phyloP scores from a whole-genome alignment of 1,284 basidiomycete species.

The Rhodotorula glutinis region DNA sequence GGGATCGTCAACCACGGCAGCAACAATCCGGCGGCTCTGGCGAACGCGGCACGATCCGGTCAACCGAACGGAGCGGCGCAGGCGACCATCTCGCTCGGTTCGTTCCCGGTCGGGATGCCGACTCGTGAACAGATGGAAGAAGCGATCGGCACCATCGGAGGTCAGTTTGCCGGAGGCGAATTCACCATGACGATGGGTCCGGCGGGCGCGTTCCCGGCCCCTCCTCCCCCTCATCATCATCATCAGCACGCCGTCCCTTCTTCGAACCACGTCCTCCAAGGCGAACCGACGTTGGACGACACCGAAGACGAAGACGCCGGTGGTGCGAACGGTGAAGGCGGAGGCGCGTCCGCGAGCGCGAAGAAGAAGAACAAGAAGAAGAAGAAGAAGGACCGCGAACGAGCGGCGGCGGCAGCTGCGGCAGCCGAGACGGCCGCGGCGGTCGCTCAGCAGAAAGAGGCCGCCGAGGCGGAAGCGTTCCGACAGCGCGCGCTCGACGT shows the following conservation, averaged over 20 bases:
- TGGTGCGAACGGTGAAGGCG: slow-evolving; percentile 45
- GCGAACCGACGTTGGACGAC: slow-evolving; percentile 46
- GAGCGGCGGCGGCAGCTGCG: slow-evolving; percentile 41
- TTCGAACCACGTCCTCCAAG: background rate
- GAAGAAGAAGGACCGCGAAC: slow-evolving; percentile 56
- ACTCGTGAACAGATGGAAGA: slow-evolving; percentile 41
- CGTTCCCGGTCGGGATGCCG: slow-evolving; percentile 43
- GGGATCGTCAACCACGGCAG: background rate
- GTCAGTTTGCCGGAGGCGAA: slow-evolving; percentile 32
- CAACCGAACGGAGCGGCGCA: slow-evolving; percentile 16
- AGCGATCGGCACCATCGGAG: slow-evolving; percentile 34
- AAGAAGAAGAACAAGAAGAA: slow-evolving; percentile 59
- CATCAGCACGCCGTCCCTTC: background rate
- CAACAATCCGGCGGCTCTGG: background rate
- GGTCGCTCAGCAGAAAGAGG: slow-evolving; percentile 33
- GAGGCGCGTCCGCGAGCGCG: slow-evolving; percentile 42
- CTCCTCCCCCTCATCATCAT: slow-evolving; percentile 10
- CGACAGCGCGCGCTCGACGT: slow-evolving; percentile 4
- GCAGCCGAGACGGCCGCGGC: slow-evolving; percentile 13
- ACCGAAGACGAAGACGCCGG: slow-evolving; percentile 53
- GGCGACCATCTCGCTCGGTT: slow-evolving; percentile 43
- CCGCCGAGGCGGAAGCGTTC: slow-evolving; percentile 30
- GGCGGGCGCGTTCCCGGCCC: slow-evolving; percentile 17
- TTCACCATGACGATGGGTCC: slow-evolving; percentile 19
- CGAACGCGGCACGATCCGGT: slow-evolving; percentile 17